A percentile compares a stretch with the other conserved stretches of the same genome.
phyloP scores from a whole-genome alignment of 768 basidiomycete genomes.

The Erythrobasidium yunnanense region DNA sequence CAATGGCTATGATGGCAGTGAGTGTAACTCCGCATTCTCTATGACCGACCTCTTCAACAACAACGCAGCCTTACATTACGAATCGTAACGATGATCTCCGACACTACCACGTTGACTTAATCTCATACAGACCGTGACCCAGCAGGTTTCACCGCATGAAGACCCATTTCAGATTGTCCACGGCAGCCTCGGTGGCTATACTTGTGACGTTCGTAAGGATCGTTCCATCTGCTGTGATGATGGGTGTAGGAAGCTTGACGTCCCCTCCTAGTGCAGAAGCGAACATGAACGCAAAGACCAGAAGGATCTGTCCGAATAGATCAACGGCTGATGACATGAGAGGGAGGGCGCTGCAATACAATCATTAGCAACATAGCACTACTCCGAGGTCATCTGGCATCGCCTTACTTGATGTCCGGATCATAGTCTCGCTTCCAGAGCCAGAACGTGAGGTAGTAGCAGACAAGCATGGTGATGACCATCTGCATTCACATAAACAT shows the following conservation, averaged over 20 bases:
- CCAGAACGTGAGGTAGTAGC: constrained; percentile 22
- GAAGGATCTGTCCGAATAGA: constrained; percentile 35
- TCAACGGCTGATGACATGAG: constrained; percentile 35
- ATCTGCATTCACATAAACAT: background rate
- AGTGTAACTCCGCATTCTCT: too few species aligned
- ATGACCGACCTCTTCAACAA: too few species aligned
- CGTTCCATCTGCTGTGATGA: background rate
- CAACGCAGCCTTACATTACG: too few species aligned
- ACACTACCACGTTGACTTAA: too few species aligned
- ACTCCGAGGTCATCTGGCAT: background rate
- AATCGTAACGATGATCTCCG: too few species aligned
- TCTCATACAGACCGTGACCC: too few species aligned
- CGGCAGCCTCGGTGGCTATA: background rate
- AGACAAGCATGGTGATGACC: background rate
- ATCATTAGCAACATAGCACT: background rate
- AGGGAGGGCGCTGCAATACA: constrained; percentile 34
- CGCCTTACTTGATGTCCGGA: constrained; percentile 33
- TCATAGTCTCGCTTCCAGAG: constrained; percentile 37
- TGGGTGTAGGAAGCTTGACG: constrained; percentile 2
- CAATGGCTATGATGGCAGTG: too few species aligned
- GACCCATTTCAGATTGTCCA: background rate
- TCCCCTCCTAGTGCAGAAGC: constrained; percentile 13
- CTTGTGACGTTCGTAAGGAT: constrained; percentile 1
- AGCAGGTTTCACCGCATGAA: background rate
- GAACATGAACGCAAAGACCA: constrained; percentile 31